phyloP scores from a whole-genome alignment of 495 filamentous ascomycete species.

The Penicillium odoratum region DNA sequence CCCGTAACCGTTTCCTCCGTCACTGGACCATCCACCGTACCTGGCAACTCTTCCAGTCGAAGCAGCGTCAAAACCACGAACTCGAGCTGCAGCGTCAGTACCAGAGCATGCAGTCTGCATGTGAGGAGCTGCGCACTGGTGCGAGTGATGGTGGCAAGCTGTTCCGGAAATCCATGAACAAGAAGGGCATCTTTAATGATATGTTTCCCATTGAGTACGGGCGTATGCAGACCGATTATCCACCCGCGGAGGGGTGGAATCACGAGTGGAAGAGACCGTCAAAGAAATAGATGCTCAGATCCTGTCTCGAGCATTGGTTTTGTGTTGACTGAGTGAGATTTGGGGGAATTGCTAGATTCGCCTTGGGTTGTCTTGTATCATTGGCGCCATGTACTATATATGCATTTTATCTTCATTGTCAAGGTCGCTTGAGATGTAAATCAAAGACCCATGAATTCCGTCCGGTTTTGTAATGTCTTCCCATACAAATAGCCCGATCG shows the following conservation, averaged over 20 bases:
- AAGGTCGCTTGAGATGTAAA: conserved; percentile 1
- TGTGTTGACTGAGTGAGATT: conserved; percentile 4
- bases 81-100: conserved; percentile 70
- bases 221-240: conserved; percentile 76
- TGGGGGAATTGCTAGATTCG: conserved; percentile 2
- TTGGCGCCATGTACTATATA: conserved; percentile 33
- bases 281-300: conserved; percentile 21
- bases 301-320: conserved; percentile 22
- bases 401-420: conserved; percentile 20
- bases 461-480: neutral
- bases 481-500: no score
- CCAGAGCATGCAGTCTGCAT: conserved; percentile 74
- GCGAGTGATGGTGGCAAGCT: conserved; percentile 73
- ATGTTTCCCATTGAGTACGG: conserved; percentile 86
- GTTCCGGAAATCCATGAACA: conserved; percentile 81
- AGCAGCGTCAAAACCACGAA: conserved; percentile 59
- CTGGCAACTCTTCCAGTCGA: conserved; percentile 71
- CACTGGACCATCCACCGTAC: conserved; percentile 99
- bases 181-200: conserved; percentile 69
- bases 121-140: conserved; percentile 75
- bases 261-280: conserved; percentile 54
- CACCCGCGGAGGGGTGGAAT: conserved; percentile 73
- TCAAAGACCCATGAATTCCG: neutral
- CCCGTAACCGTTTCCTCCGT: conserved; percentile 80
- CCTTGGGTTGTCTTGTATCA: conserved; percentile 19